Evolutionary conservation across 73 alveolate species (phyloP).

Genomic region (Breviolum minutum): DNA sequence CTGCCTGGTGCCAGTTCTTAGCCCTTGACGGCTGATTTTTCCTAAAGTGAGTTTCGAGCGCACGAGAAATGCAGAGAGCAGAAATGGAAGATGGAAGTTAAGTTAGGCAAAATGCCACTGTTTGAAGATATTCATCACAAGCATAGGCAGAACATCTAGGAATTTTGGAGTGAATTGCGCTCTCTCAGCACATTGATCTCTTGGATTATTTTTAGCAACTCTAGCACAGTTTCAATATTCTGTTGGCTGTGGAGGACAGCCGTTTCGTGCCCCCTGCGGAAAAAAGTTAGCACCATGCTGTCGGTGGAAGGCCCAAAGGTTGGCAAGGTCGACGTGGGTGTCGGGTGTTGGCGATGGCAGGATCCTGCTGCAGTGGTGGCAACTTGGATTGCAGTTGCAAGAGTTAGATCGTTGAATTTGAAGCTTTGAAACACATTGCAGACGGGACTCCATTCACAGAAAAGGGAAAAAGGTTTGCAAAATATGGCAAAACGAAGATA

Average conservation of each 20-base stretch:
- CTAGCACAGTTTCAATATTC: background rate
- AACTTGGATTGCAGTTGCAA: background rate
- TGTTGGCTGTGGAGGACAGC: background rate
- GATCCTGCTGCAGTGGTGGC: constrained; percentile 4
- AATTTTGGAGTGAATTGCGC: background rate
- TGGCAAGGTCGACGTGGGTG: background rate
- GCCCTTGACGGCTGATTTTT: background rate
- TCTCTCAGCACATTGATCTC: constrained; percentile 6
- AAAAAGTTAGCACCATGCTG: too few species aligned
- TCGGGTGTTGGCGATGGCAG: background rate
- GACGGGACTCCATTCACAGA: too few species aligned
- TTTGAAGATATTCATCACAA: too few species aligned
- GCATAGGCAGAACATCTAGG: background rate
- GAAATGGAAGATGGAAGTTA: too few species aligned
- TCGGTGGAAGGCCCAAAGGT: background rate
- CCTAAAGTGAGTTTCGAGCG: background rate
- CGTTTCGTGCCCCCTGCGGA: background rate
- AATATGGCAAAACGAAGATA: too few species aligned
- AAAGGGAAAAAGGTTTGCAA: too few species aligned
- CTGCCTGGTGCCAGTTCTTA: constrained; percentile 2
- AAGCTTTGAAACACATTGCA: too few species aligned
- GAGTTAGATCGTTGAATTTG: background rate
- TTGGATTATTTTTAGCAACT: constrained; percentile 1
- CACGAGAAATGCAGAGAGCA: background rate
- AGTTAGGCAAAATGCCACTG: too few species aligned